A percentile compares a stretch with the other conserved stretches of the same genome.
Conservation (phyloP, 257 asterid genomes). For the Forsythia viridissima region DNA sequence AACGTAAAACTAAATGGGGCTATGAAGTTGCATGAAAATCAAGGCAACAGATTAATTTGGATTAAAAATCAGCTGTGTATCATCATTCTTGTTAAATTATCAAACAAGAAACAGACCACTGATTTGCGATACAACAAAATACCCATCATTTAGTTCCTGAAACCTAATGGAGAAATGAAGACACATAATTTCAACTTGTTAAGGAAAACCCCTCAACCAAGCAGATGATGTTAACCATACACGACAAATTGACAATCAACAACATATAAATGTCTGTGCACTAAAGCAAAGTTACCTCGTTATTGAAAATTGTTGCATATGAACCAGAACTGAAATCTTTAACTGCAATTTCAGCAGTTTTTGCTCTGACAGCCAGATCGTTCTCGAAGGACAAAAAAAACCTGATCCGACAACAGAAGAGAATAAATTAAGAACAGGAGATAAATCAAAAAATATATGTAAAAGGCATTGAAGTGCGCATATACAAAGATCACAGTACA, state of each 20-base stretch:
- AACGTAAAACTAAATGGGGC: background rate
- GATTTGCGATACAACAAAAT: background rate
- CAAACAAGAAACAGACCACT: background rate
- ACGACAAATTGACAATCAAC: background rate
- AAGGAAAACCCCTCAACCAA: background rate
- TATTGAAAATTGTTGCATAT: conserved; percentile 69
- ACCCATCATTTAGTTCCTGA: background rate
- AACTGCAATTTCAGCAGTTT: conserved; percentile 74
- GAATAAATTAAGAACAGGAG: conserved; percentile 5
- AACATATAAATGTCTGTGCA: background rate
- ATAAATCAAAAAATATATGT: background rate
- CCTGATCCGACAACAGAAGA: conserved; percentile 36
- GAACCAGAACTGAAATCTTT: conserved; percentile 87
- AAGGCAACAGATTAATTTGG: background rate
- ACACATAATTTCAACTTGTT: background rate
- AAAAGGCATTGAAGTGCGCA: background rate
- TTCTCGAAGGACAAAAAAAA: conserved; percentile 76
- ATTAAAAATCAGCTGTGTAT: background rate
- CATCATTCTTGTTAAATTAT: background rate
- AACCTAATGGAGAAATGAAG: background rate
- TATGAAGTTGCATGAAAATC: background rate
- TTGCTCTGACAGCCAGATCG: conserved; percentile 73
- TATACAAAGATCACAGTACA: background rate
- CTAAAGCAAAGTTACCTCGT: conserved; percentile 57
- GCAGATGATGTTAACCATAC: background rate